These are phyloP conservation scores for Penicillium riverlandense DNA, from an alignment of 495 filamentous ascomycete species.

Conservation along the genomic window DNA sequence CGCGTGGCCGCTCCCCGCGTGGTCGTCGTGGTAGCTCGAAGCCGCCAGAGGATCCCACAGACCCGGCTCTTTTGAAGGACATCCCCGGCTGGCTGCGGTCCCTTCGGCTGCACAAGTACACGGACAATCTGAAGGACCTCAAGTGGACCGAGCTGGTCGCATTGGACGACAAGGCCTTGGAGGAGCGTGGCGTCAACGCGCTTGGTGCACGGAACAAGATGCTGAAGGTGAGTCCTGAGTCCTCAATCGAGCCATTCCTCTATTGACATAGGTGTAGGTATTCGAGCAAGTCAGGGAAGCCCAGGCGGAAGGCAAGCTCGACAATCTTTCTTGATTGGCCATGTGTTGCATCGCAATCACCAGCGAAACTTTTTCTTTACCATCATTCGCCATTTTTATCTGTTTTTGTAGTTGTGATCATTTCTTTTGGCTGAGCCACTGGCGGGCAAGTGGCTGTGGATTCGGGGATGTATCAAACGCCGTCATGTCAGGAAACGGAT, in stretches of 20 bases:
- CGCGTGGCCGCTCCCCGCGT: slow-evolving; percentile 83
- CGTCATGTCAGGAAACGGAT: slow-evolving; percentile 20
- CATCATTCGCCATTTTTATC: neutral
- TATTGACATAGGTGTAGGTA: slow-evolving; percentile 45
- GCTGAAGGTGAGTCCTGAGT: slow-evolving; percentile 67
- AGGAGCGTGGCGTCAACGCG: slow-evolving; percentile 90
- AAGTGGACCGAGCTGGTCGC: slow-evolving; percentile 93
- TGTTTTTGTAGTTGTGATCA: slow-evolving; percentile 11
- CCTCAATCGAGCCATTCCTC: neutral
- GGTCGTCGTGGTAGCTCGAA: slow-evolving; percentile 92
- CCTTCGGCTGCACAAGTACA: slow-evolving; percentile 95
- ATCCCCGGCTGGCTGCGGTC: slow-evolving; percentile 95
- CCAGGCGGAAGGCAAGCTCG: slow-evolving; percentile 61
- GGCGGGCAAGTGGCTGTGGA: slow-evolving; percentile 31
- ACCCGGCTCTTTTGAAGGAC: slow-evolving; percentile 83
- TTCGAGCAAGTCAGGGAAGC: slow-evolving; percentile 92
- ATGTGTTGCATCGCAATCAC: too few species aligned
- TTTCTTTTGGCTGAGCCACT: slow-evolving; percentile 28
- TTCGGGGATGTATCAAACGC: slow-evolving; percentile 27
- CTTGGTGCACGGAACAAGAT: slow-evolving; percentile 94
- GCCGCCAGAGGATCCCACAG: slow-evolving; percentile 95
- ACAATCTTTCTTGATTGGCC: slow-evolving; percentile 20
- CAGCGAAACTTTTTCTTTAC: too few species aligned
- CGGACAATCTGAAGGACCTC: slow-evolving; percentile 93
- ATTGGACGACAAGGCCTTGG: slow-evolving; percentile 87